phyloP scores from a whole-genome alignment of 2,329 filamentous ascomycete genomes.

The Colletotrichum sp. region DNA sequence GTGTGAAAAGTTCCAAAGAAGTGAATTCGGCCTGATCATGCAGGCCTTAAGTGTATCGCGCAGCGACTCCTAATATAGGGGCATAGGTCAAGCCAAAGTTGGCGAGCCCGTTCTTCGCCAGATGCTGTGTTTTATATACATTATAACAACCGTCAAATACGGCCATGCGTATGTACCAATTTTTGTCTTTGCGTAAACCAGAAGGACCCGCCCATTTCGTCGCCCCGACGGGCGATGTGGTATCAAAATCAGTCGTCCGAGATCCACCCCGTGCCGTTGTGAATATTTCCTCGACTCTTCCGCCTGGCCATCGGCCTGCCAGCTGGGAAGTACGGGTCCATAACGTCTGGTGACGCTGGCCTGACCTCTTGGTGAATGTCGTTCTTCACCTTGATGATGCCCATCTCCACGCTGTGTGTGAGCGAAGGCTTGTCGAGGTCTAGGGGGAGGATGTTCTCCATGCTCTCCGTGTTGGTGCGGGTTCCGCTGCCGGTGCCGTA shows the following conservation, averaged over 20 bases:
- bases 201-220: neutral
- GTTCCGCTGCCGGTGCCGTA: neutral
- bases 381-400: constrained; percentile 13
- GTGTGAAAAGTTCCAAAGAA: neutral
- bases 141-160: neutral
- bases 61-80: neutral
- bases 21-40: neutral
- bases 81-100: neutral
- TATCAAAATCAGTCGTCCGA: neutral
- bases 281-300: neutral
- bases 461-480: constrained; percentile 3
- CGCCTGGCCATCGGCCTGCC: constrained; percentile 2
- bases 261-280: constrained; percentile 10
- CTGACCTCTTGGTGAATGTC: neutral
- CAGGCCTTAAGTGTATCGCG: neutral
- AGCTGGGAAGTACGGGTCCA: constrained; percentile 14
- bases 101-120: neutral
- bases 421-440: constrained; percentile 6
- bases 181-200: neutral
- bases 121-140: constrained; percentile 2
- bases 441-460: constrained; percentile 12
- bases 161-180: neutral
- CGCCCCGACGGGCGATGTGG: neutral
- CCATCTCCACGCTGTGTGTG: constrained; percentile 16
- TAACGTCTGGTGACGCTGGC: constrained; percentile 1